Percentiles rank a stretch among this genome's conserved stretches.
phyloP scores from a whole-genome alignment of 257 asterid species.

The Nyctanthes arbortristis region DNA sequence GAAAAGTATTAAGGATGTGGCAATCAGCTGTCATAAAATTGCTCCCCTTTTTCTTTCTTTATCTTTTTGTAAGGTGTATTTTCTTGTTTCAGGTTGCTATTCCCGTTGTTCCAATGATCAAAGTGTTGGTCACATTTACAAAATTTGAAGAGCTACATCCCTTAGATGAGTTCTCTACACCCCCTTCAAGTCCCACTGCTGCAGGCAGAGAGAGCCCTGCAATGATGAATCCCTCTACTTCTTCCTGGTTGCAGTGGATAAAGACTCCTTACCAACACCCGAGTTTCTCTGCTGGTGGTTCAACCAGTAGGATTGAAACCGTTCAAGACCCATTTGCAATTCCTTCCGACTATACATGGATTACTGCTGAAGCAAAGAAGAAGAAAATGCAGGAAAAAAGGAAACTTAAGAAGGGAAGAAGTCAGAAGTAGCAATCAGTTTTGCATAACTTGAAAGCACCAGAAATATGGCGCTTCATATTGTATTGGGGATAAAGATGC shows the following conservation, averaged over 20 bases:
- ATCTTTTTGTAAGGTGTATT: neutral
- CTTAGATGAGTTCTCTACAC: constrained; percentile 82
- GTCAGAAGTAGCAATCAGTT: constrained; percentile 35
- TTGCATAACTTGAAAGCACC: neutral
- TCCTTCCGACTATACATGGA: constrained; percentile 81
- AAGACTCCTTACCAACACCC: constrained; percentile 72
- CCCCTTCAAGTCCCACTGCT: constrained; percentile 80
- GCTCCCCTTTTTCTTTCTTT: neutral
- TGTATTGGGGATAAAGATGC: neutral
- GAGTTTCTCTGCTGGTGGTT: constrained; percentile 47
- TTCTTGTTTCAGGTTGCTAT: constrained; percentile 73
- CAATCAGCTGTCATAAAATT: neutral
- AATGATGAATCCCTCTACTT: constrained; percentile 45
- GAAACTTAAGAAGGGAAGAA: constrained; percentile 67
- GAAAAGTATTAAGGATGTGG: neutral
- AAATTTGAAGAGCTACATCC: constrained; percentile 90
- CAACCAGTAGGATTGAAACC: constrained; percentile 68
- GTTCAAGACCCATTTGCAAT: constrained; percentile 77
- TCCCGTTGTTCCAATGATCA: constrained; percentile 88
- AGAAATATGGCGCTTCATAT: neutral
- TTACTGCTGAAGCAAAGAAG: constrained; percentile 85
- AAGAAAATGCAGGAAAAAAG: constrained; percentile 86
- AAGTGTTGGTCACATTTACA: constrained; percentile 89
- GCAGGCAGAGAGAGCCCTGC: constrained; percentile 58
- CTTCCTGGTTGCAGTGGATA: constrained; percentile 97